These are phyloP conservation scores for Nepenthes gracilis DNA, from an alignment of 148 eudicot species.

Conservation along the genomic window DNA sequence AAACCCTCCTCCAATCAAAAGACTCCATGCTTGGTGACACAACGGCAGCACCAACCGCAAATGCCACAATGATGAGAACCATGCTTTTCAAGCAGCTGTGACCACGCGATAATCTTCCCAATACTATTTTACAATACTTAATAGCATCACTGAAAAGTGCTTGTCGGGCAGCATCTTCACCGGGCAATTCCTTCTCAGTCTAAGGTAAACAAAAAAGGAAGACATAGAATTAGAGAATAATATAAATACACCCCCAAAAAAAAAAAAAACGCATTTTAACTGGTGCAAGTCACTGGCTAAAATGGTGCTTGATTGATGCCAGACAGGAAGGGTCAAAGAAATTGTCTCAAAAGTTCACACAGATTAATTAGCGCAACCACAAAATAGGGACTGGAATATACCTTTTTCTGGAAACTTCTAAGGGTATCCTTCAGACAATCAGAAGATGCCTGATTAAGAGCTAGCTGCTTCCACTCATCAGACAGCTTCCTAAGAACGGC, in stretches of 20 bases:
- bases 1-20: slow-evolving; percentile 39
- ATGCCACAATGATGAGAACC: slow-evolving; percentile 20
- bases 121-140: slow-evolving; percentile 50
- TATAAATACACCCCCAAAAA: not conserved
- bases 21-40: slow-evolving; percentile 35
- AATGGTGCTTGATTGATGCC: too few relatives aligned
- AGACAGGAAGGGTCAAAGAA: not conserved
- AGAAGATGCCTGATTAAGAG: slow-evolving; percentile 30
- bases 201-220: slow-evolving; percentile 1
- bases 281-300: not conserved
- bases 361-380: not conserved
- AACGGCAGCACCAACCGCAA: slow-evolving; percentile 44
- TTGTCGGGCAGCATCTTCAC: slow-evolving; percentile 26
- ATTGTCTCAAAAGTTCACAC: not conserved
- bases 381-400: slow-evolving; percentile 10
- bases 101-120: slow-evolving; percentile 50
- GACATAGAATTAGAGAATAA: not conserved
- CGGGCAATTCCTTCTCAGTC: slow-evolving; percentile 57
- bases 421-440: slow-evolving; percentile 41
- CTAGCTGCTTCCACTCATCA: slow-evolving; percentile 37
- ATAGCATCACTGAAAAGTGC: slow-evolving; percentile 44
- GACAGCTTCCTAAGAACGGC: slow-evolving; percentile 41
- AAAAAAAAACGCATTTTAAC: not conserved
- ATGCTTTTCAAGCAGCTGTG: slow-evolving; percentile 46
- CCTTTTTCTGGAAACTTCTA: slow-evolving; percentile 56